Evolutionary conservation across 1,284 basidiomycete species (phyloP), one percentile per base, ranked within the genome.

Genomic region (Cerrena zonata): DNA sequence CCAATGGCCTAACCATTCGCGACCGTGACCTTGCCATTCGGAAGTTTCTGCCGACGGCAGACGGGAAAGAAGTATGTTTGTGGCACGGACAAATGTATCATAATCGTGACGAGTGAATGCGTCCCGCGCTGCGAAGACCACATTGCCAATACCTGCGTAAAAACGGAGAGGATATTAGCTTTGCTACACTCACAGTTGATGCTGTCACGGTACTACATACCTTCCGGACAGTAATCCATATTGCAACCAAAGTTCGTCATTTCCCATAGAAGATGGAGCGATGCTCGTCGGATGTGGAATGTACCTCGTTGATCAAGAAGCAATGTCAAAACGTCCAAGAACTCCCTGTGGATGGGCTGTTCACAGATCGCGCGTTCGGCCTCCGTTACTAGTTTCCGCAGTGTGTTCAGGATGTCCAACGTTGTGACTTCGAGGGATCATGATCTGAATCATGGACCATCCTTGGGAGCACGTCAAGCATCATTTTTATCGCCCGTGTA

Each of bases 221-320:
- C 52, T 24, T 53, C 45, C 10, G 54, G 49, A 37, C 54, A 56
- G 26, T 53, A 53, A 21, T 41, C 30, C 44, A 48, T 30, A 25
- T 56, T 56, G 39, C 52, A 56, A 13, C 52, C 46, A n/a, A 53
- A 22, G 3, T 46, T 15, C n/a, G 54, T 51, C 52, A 56, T 45
- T 21, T 53, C 52, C 36, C 45, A 51, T 4, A 56, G 27, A 21
- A 56, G 43, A 37, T 47, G 19, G 13, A 56, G 25, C 2, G 49
- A 38, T 3, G 51, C 27, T 13, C 36, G 4, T 39, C 53, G 52
- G 15, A 51, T 38, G 22, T 45, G 38, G 5, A 48, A 26, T 15
- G 52, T 44, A 13, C 49, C 39, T 40, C 36, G 40, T 15, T 30
- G 30, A 45, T 49, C 48, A 2, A 51, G n/a, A 10, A 51, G 46